Evolutionary conservation across 2,329 filamentous ascomycete genomes (phyloP).

Genomic region (Mycocentrospora acerina): DNA sequence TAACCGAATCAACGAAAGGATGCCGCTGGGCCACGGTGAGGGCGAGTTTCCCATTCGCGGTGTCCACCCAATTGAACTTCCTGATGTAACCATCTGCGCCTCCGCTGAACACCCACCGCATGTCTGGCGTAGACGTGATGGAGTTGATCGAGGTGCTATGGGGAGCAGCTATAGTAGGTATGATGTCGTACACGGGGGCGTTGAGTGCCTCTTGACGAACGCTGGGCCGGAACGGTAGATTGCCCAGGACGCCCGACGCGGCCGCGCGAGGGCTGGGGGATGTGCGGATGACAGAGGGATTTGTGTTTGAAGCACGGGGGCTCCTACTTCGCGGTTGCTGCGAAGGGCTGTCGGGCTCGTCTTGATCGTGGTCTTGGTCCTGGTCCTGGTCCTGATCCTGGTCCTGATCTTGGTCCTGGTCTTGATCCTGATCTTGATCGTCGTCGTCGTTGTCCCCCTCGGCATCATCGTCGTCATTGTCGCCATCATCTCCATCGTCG

Average conservation of each 20-base stretch:
- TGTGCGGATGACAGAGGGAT: constrained; percentile 52
- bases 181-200: constrained; percentile 86
- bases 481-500: constrained; percentile 45
- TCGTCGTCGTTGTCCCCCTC: constrained; percentile 45
- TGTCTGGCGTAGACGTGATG: constrained; percentile 86
- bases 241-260: constrained; percentile 29
- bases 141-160: constrained; percentile 96
- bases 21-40: constrained; percentile 94
- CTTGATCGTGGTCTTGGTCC: constrained; percentile 47
- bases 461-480: constrained; percentile 44
- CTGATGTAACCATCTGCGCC: constrained; percentile 94
- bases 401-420: constrained; percentile 45
- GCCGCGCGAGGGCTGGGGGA: constrained; percentile 48
- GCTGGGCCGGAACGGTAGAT: constrained; percentile 57
- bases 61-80: constrained; percentile 94
- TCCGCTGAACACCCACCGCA: constrained; percentile 92
- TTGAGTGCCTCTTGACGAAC: constrained; percentile 77
- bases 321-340: constrained; percentile 35
- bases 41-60: constrained; percentile 90
- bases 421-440: constrained; percentile 45
- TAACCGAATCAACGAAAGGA: constrained; percentile 95
- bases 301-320: constrained; percentile 37
- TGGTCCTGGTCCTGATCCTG: constrained; percentile 46
- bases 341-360: constrained; percentile 49
- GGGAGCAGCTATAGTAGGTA: constrained; percentile 94